A percentile compares a stretch with the other conserved stretches of the same genome.
phyloP scores from a whole-genome alignment of 225 moss, liverwort and hornwort species.

The Takakia lepidozioides region DNA sequence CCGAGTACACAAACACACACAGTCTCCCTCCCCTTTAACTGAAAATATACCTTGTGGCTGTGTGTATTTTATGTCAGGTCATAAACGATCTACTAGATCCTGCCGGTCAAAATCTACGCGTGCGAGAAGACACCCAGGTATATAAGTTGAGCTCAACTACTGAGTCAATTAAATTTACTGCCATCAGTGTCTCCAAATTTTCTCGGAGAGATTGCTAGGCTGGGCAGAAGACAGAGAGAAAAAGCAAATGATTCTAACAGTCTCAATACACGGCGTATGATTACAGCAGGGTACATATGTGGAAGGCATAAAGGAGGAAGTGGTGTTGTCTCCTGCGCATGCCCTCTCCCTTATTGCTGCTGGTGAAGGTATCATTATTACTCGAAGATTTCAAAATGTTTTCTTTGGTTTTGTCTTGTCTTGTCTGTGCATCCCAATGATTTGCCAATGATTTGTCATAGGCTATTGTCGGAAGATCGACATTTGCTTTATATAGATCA shows the following conservation, averaged over 20 bases:
- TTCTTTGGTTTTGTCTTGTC: too few species aligned
- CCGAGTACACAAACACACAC: too few species aligned
- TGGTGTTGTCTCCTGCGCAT: conserved; percentile 93
- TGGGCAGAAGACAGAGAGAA: too few species aligned
- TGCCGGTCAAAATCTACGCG: conserved; percentile 89
- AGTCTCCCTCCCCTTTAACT: too few species aligned
- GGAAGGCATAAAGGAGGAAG: conserved; percentile 98
- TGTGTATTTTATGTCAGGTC: conserved; percentile 43
- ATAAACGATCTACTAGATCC: conserved; percentile 94
- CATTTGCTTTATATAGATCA: background rate
- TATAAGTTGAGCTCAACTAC: too few species aligned
- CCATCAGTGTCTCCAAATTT: too few species aligned
- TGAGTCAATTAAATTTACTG: too few species aligned
- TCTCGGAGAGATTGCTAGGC: too few species aligned
- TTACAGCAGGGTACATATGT: conserved; percentile 91
- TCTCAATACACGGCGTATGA: conserved; percentile 11
- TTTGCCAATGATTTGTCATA: background rate
- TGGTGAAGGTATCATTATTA: conserved; percentile 67
- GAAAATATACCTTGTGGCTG: too few species aligned
- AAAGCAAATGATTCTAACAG: too few species aligned
- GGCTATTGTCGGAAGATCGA: background rate
- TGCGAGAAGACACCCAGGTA: conserved; percentile 95
- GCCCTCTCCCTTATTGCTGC: conserved; percentile 94
- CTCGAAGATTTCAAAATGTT: too few species aligned
- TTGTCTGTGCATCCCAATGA: background rate